Conservation (phyloP, 2,329 filamentous ascomycete genomes). For the Aspergillus hiratsukae region DNA sequence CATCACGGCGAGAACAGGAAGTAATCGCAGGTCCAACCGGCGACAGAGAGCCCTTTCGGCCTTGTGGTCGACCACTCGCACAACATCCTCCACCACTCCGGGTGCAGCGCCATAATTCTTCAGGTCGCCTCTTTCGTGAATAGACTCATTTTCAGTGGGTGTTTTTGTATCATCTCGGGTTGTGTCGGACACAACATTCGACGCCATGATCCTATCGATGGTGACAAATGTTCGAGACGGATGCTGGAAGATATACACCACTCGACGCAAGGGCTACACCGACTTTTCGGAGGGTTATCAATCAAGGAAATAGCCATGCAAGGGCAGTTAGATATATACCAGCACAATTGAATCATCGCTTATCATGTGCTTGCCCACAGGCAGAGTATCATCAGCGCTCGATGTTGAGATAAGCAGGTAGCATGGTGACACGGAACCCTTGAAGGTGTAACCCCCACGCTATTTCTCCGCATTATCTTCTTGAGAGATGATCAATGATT, state of each 20-base stretch:
- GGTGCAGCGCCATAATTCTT: slow-evolving; percentile 9
- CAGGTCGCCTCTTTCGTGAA: slow-evolving; percentile 10
- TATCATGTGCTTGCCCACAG: not conserved
- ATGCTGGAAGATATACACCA: not conserved
- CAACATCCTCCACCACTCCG: slow-evolving; percentile 22
- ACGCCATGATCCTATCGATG: slow-evolving; percentile 1
- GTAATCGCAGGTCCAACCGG: slow-evolving; percentile 48
- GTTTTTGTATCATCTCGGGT: slow-evolving; percentile 5
- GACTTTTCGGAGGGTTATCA: not conserved
- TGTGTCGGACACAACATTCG: not conserved
- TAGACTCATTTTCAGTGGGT: slow-evolving; percentile 2
- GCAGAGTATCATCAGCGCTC: not conserved
- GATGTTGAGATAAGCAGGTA: not conserved
- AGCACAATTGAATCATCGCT: not conserved
- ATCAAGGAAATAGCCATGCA: not conserved
- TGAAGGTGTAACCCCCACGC: not conserved
- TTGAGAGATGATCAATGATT: not conserved
- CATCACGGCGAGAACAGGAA: slow-evolving; percentile 58
- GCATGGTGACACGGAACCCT: not conserved
- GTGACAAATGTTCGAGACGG: not conserved
- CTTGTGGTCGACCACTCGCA: slow-evolving; percentile 39
- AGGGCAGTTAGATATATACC: not conserved
- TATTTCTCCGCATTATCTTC: not conserved
- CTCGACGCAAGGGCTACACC: not conserved
- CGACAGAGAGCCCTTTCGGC: slow-evolving; percentile 49